phyloP scores from a whole-genome alignment of 192 early-diverging fungal genomes.

The Podila epicladia region DNA sequence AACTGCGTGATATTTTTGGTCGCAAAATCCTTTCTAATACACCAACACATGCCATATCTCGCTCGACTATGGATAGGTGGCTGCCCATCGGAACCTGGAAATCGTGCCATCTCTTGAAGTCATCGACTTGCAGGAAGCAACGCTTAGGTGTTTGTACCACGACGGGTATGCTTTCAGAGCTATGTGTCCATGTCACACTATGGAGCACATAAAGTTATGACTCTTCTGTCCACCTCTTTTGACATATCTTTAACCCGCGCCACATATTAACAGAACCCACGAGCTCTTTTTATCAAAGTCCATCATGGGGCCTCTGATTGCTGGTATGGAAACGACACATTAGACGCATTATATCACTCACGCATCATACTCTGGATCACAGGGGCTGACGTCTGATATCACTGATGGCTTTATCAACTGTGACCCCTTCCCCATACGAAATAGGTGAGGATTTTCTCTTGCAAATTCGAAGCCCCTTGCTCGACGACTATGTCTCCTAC shows the following conservation, averaged over 20 bases:
- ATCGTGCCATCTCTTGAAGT: not conserved
- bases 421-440: not conserved
- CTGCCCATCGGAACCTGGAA: conserved; percentile 18
- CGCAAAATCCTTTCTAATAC: too few species aligned
- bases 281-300: not conserved
- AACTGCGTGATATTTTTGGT: too few species aligned
- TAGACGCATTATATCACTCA: too few species aligned
- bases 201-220: not conserved
- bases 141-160: conserved; percentile 8
- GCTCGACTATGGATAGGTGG: conserved; percentile 5
- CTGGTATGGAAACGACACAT: not conserved
- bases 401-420: not conserved
- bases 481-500: conserved; percentile 12
- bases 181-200: not conserved
- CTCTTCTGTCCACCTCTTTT: not conserved
- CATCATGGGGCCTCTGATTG: not conserved
- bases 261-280: not conserved
- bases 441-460: conserved; percentile 28
- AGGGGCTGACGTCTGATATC: not conserved
- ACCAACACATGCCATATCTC: too few species aligned
- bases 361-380: not conserved
- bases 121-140: conserved; percentile 20
- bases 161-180: conserved; percentile 11
- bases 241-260: not conserved
- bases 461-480: conserved; percentile 20